These are phyloP conservation scores for Teratosphaeria nubilosa DNA, from an alignment of 2,329 filamentous ascomycete species.

Conservation along the genomic window DNA sequence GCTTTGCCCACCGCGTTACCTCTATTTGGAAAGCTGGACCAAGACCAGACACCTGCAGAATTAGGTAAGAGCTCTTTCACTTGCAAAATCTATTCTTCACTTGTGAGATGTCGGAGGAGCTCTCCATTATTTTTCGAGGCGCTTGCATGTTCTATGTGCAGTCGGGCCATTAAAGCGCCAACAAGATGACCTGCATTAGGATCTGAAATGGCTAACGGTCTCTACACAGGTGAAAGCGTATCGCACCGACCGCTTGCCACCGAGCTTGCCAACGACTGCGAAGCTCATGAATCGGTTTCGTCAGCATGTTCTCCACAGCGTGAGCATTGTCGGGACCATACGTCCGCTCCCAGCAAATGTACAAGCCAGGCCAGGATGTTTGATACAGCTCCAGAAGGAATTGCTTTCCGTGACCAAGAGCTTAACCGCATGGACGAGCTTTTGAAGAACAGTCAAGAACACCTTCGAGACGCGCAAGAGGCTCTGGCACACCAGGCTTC, in stretches of 20 bases:
- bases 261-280: not conserved
- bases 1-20: not conserved
- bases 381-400: constrained; percentile 7
- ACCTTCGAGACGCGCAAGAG: not conserved
- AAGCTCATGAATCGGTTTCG: not conserved
- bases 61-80: not conserved
- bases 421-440: constrained; percentile 12
- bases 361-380: not conserved
- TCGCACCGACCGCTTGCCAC: not conserved
- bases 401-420: constrained; percentile 20
- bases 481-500: not conserved
- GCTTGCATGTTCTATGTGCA: too few species aligned
- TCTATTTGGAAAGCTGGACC: not conserved
- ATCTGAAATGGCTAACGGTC: not conserved
- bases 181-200: not conserved
- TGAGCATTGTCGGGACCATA: constrained; percentile 1
- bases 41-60: not conserved
- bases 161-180: too few species aligned
- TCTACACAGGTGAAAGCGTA: not conserved
- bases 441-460: constrained; percentile 5
- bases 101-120: not conserved
- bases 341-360: not conserved
- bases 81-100: not conserved
- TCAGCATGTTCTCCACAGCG: not conserved
- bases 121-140: too few species aligned